Percentiles rank a stretch among this genome's conserved stretches.
These are phyloP conservation scores for Aphanomyces invadans DNA, from an alignment of 352 stramenopile species.

Conservation along the genomic window DNA sequence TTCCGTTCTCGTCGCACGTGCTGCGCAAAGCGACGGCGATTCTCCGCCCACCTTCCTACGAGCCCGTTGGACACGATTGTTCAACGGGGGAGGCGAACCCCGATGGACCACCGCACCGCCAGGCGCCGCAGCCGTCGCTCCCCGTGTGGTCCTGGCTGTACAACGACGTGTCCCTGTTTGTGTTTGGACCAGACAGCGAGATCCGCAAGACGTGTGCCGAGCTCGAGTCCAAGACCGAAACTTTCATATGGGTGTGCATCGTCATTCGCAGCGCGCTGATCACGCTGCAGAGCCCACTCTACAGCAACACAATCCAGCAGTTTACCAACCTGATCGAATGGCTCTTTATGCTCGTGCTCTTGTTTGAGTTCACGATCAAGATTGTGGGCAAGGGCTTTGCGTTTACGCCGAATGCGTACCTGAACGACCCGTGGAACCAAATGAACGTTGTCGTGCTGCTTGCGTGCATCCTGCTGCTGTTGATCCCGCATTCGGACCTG, in stretches of 20 bases:
- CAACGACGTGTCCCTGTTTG: conserved; percentile 65
- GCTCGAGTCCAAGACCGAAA: conserved; percentile 74
- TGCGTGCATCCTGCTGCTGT: conserved; percentile 56
- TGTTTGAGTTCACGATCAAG: conserved; percentile 82
- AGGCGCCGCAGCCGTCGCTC: neutral
- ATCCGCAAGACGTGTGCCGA: conserved; percentile 58
- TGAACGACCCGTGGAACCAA: conserved; percentile 77
- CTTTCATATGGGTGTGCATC: conserved; percentile 76
- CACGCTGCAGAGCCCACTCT: conserved; percentile 66
- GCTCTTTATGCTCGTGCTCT: conserved; percentile 57
- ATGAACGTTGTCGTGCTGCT: conserved; percentile 78
- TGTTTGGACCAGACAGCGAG: conserved; percentile 61
- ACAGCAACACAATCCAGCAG: conserved; percentile 71
- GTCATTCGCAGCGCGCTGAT: conserved; percentile 67
- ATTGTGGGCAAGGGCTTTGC: conserved; percentile 69
- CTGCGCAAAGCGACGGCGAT: neutral
- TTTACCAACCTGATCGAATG: conserved; percentile 67
- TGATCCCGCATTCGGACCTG: conserved; percentile 71
- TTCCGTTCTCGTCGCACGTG: neutral
- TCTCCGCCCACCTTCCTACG: neutral
- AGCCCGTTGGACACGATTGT: neutral
- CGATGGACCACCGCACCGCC: neutral
- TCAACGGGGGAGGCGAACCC: no score
- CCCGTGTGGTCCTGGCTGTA: conserved; percentile 69
- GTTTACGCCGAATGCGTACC: conserved; percentile 71